Conservation (phyloP, 257 asterid species). For the Lycium barbarum region DNA sequence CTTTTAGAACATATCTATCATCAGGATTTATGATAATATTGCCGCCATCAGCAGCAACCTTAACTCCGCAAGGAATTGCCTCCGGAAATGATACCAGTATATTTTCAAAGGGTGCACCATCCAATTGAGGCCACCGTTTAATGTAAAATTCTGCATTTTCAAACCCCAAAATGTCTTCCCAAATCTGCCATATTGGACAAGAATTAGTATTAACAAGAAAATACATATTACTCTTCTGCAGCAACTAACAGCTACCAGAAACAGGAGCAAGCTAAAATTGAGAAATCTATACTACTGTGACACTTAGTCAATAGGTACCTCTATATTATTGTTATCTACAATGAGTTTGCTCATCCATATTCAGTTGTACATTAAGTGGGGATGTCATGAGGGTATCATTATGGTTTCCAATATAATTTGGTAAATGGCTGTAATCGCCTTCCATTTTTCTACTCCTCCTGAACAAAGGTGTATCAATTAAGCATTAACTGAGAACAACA, state of each 20-base stretch:
- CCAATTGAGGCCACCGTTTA: constrained; percentile 89
- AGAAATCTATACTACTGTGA: background rate
- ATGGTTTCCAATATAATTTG: constrained; percentile 9
- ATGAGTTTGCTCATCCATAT: constrained; percentile 11
- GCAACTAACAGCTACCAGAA: constrained; percentile 13
- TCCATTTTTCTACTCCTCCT: constrained; percentile 23
- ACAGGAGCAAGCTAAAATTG: constrained; percentile 14
- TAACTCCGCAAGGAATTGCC: constrained; percentile 96
- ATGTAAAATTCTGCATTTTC: constrained; percentile 97
- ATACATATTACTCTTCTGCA: background rate
- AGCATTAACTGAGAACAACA: constrained; percentile 9
- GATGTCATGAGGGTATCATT: constrained; percentile 19
- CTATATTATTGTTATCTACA: constrained; percentile 21
- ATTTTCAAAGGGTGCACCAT: constrained; percentile 75
- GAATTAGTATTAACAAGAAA: constrained; percentile 24
- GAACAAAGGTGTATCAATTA: constrained; percentile 17
- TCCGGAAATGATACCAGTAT: constrained; percentile 84
- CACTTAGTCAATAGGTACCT: background rate
- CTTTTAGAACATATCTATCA: constrained; percentile 76
- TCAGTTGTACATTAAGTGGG: constrained; percentile 5
- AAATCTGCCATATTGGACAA: constrained; percentile 65
- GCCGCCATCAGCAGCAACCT: constrained; percentile 82
- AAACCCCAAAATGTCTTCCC: constrained; percentile 98
- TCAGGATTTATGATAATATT: constrained; percentile 89
- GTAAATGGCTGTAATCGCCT: constrained; percentile 15